Percentiles rank a stretch among this genome's conserved stretches.
phyloP scores from a whole-genome alignment of 495 filamentous ascomycete genomes.

The Podospora anserina region DNA sequence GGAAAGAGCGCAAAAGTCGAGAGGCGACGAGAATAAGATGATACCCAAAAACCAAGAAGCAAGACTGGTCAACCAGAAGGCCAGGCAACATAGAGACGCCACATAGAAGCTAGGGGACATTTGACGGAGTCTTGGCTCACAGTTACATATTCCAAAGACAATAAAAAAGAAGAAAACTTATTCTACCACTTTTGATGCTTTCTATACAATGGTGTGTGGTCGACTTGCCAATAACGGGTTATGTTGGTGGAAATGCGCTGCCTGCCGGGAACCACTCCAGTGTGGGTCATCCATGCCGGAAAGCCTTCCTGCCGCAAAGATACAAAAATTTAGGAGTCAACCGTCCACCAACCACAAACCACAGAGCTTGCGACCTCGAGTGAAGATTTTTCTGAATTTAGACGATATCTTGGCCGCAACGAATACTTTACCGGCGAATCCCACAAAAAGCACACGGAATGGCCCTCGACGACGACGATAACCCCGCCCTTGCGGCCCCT shows the following conservation, averaged over 20 bases:
- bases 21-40: too few relatives aligned
- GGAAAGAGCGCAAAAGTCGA: too few relatives aligned
- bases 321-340: background rate
- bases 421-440: background rate
- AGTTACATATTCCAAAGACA: too few relatives aligned
- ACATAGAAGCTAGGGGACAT: too few relatives aligned
- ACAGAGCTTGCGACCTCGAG: background rate
- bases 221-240: too few relatives aligned
- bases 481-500: constrained; percentile 17
- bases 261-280: background rate
- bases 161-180: too few relatives aligned
- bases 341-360: background rate
- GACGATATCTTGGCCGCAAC: background rate
- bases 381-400: background rate
- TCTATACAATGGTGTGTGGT: too few relatives aligned
- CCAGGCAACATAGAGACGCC: too few relatives aligned
- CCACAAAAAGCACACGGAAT: constrained; percentile 19
- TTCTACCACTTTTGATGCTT: background rate
- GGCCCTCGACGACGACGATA: constrained; percentile 48
- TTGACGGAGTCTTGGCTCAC: too few relatives aligned
- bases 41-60: too few relatives aligned
- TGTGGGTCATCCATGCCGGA: background rate
- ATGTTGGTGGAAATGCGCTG: background rate
- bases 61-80: too few relatives aligned
- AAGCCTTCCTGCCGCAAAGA: background rate